Conservation (phyloP, 192 early-diverging fungal species). For the Linnemannia schmuckeri region DNA sequence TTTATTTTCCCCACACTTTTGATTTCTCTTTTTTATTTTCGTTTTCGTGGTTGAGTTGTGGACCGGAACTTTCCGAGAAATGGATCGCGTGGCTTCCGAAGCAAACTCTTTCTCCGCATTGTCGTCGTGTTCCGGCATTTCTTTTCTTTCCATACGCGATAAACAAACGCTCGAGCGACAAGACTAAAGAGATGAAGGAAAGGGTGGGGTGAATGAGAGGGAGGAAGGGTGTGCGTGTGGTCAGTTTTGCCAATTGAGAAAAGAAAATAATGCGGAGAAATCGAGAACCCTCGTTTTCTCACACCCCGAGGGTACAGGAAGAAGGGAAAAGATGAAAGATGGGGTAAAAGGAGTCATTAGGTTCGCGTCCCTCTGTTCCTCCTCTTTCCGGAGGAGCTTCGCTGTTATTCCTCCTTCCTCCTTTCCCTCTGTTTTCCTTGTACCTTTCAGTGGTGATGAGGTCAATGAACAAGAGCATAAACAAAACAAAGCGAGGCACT, state of each 20-base stretch:
- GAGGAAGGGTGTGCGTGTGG: not conserved
- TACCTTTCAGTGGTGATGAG: not conserved
- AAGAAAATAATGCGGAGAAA: constrained; percentile 2
- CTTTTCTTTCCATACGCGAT: not conserved
- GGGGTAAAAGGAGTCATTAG: constrained; percentile 3
- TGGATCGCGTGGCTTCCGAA: not conserved
- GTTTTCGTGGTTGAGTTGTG: not conserved
- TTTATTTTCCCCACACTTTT: constrained; percentile 4
- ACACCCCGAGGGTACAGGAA: not conserved
- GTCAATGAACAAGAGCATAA: not conserved
- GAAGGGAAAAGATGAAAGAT: not conserved
- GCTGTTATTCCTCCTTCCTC: not conserved
- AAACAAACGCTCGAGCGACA: not conserved
- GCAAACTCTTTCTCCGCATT: not conserved
- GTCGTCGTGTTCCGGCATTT: not conserved
- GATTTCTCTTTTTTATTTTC: not conserved
- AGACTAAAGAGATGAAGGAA: not conserved
- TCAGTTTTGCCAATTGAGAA: not conserved
- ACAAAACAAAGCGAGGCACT: not conserved
- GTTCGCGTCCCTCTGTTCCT: not conserved
- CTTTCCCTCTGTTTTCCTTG: not conserved
- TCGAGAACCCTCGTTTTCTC: not conserved
- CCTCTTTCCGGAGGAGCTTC: not conserved
- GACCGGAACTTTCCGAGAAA: constrained; percentile 2
- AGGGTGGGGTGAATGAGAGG: not conserved